Conservation (phyloP, 1,284 basidiomycete genomes). For the Cutaneotrichosporon arboriforme region DNA sequence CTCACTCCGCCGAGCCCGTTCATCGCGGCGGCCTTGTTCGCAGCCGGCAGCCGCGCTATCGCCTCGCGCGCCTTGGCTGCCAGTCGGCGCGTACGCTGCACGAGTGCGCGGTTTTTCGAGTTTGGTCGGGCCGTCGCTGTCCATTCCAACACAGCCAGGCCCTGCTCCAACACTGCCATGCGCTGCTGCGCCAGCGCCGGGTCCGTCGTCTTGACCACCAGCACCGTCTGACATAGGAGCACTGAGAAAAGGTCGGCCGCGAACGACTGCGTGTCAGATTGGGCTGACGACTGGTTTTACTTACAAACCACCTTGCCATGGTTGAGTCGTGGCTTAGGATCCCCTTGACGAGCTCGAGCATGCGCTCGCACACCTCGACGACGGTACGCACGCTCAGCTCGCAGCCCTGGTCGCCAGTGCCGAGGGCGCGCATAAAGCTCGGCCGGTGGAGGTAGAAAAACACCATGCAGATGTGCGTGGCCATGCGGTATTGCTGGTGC, state of each 20-base stretch:
- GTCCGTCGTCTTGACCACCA: constrained; percentile 19
- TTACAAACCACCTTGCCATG: constrained; percentile 20
- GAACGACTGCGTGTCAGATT: constrained; percentile 12
- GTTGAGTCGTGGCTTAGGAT: constrained; percentile 13
- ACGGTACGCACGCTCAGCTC: constrained; percentile 15
- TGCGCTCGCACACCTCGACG: constrained; percentile 17
- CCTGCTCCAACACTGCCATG: constrained; percentile 11
- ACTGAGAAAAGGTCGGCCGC: constrained; percentile 21
- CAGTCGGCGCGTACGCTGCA: constrained; percentile 10
- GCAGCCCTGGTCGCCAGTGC: constrained; percentile 2
- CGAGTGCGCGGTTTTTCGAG: constrained; percentile 18
- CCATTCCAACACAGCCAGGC: constrained; percentile 18
- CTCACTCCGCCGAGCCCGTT: not conserved
- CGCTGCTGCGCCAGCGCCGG: constrained; percentile 8
- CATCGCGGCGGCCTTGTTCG: not conserved
- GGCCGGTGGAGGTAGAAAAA: constrained; percentile 23
- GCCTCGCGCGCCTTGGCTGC: constrained; percentile 10
- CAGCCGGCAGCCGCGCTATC: constrained; percentile 2
- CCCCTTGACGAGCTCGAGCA: constrained; percentile 15
- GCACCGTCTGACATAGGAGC: constrained; percentile 18
- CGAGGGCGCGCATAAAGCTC: constrained; percentile 18
- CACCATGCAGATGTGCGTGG: constrained; percentile 22
- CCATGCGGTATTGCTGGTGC: constrained; percentile 20
- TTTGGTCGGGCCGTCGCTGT: constrained; percentile 13
- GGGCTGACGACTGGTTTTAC: not conserved